Conservation (phyloP, 2,329 filamentous ascomycete genomes). For the Epichloe sibirici region DNA sequence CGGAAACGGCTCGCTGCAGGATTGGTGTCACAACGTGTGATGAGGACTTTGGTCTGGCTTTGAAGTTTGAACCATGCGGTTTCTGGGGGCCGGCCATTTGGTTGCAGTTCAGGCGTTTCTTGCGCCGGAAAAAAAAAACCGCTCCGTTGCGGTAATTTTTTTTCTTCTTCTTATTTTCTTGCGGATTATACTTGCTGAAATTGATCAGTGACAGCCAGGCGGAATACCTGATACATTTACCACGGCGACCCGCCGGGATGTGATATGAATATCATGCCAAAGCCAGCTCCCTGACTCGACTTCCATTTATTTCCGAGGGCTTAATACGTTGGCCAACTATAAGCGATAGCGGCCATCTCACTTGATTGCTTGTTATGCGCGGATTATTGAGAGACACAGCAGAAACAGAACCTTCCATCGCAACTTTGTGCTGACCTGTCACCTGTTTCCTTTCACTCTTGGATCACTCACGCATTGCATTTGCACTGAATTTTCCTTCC, state of each 20-base stretch:
- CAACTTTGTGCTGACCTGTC: too few relatives aligned
- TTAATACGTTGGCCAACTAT: background rate
- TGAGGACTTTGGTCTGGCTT: background rate
- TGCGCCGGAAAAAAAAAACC: background rate
- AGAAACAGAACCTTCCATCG: too few relatives aligned
- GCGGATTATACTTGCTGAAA: background rate
- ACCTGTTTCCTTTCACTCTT: too few relatives aligned
- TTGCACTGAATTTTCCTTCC: background rate
- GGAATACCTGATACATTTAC: background rate
- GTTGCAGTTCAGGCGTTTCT: background rate
- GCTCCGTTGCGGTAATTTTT: too few relatives aligned
- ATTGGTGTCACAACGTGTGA: constrained; percentile 13
- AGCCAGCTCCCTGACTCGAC: background rate
- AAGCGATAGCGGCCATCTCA: background rate
- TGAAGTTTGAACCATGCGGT: too few relatives aligned
- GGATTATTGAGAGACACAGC: too few relatives aligned
- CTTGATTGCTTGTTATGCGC: background rate
- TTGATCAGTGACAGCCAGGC: background rate
- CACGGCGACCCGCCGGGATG: background rate
- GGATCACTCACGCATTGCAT: background rate
- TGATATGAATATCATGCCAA: background rate
- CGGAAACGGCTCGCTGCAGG: constrained; percentile 20
- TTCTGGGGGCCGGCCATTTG: background rate
- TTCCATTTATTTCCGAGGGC: background rate
- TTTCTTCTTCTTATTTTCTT: background rate